Percentiles rank a stretch among this genome's conserved stretches.
Evolutionary conservation across 257 asterid genomes (phyloP).

Genomic region (Mitragyna speciosa): DNA sequence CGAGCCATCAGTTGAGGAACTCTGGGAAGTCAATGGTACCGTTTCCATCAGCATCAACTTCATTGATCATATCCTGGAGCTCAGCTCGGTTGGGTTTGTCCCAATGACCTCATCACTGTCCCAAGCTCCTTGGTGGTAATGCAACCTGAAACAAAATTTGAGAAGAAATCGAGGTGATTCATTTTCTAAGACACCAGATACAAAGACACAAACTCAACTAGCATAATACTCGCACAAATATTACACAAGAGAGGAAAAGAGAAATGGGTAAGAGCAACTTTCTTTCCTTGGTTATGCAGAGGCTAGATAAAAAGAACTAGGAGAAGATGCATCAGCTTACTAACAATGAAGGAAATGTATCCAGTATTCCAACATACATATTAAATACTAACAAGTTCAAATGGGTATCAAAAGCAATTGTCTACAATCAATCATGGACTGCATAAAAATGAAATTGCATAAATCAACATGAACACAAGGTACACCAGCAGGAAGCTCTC

Average conservation of each 20-base stretch:
- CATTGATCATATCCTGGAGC: conserved; percentile 87
- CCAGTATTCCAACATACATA: not conserved
- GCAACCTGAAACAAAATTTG: conserved; percentile 44
- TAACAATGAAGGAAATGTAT: not conserved
- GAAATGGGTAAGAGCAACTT: not conserved
- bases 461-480: not conserved
- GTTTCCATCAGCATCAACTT: conserved; percentile 85
- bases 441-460: not conserved
- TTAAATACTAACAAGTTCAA: not conserved
- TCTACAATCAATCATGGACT: not conserved
- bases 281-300: not conserved
- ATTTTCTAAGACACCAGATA: not conserved
- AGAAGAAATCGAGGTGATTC: not conserved
- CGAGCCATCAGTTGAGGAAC: conserved; percentile 90
- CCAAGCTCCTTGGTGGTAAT: conserved; percentile 93
- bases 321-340: not conserved
- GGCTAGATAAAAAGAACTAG: not conserved
- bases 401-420: not conserved
- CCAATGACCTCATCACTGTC: conserved; percentile 79
- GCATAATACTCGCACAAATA: not conserved
- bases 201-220: not conserved
- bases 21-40: conserved; percentile 89
- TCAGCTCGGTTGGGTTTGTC: conserved; percentile 94
- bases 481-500: too few species aligned
- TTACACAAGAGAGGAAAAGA: not conserved